Evolutionary conservation across 1,139 yeast genomes (phyloP), one percentile per base, ranked within the genome.

Genomic region (Kluyveromyces sp.): DNA sequence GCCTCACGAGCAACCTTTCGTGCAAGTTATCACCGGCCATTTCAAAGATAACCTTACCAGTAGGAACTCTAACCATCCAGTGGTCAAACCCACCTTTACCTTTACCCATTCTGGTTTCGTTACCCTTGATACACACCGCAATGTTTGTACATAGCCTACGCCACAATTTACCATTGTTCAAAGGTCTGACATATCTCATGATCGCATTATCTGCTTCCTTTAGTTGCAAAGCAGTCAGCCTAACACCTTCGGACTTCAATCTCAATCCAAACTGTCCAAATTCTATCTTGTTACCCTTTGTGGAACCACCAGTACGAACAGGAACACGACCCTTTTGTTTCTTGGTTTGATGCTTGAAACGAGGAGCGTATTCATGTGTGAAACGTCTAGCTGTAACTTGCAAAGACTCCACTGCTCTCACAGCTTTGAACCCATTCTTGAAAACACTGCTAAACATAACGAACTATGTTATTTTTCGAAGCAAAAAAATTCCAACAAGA

Each of bases 61-160:
- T 89, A 41, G 98, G 95, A 25, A 92, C 92, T 60, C 99, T 79
- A 39, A 83, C 86, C 54, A 95, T 95, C 97, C 97, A 94, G 71
- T 88, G 95, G 59, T 89, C 96, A 64, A 92, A 90, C 0, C 94
- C 83, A 68, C 99, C 99, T 69, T 92, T 92, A 72, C 99, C 99
- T 69, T 94, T 92, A 73, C 99, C 99, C 99, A 92, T 92, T 81
- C 99, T 92, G 25, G 97, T 88, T 66, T 92, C 97, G 67, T 94
- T 92, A 72, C 99, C 99, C 71, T 92, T 92, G 49, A 87, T 80
- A 69, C 97, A 90, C 25, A 92, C 95, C 0, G 97, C 94, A 49
- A 88, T 77, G 65, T 86, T 83, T 42, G 96, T 85, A 43, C 83
- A 80, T 52, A 90, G 74, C 60, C 98, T 78, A 54, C 94, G 82